Percentiles rank a stretch among this genome's conserved stretches.
Conservation (phyloP, 495 filamentous ascomycete species). For the Hyaloscypha finlandica region DNA sequence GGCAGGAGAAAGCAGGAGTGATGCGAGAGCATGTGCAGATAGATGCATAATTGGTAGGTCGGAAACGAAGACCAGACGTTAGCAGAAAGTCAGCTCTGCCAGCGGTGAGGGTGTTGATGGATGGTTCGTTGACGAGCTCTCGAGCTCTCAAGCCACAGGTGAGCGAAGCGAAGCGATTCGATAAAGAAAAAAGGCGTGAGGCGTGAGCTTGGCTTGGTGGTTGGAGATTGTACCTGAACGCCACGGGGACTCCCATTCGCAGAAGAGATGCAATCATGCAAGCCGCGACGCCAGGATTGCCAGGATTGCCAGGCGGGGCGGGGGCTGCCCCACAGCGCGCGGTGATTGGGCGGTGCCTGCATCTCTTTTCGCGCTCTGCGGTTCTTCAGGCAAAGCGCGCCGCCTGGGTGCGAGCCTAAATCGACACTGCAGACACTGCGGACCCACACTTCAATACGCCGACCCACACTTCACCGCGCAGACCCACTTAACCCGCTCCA, state of each 20-base stretch:
- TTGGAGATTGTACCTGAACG: conserved; percentile 1
- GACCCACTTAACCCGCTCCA: background rate
- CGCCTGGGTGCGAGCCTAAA: background rate
- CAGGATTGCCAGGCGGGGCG: background rate
- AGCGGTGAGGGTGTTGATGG: background rate
- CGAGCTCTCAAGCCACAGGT: background rate
- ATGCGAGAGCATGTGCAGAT: background rate
- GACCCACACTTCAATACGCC: background rate
- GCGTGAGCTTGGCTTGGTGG: background rate
- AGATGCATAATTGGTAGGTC: background rate
- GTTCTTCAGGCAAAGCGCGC: background rate
- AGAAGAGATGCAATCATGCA: background rate
- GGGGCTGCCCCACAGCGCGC: background rate
- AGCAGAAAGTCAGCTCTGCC: background rate
- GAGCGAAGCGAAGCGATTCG: background rate
- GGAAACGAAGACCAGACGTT: background rate
- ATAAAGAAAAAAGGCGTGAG: background rate
- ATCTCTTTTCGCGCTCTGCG: background rate
- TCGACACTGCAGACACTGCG: background rate
- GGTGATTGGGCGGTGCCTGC: background rate
- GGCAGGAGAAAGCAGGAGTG: background rate
- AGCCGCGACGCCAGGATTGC: background rate
- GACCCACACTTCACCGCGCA: background rate
- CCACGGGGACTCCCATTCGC: background rate
- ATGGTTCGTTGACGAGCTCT: background rate